Evolutionary conservation across 2,329 filamentous ascomycete genomes (phyloP).

Genomic region (Magnaporthiopsis rhizophila): DNA sequence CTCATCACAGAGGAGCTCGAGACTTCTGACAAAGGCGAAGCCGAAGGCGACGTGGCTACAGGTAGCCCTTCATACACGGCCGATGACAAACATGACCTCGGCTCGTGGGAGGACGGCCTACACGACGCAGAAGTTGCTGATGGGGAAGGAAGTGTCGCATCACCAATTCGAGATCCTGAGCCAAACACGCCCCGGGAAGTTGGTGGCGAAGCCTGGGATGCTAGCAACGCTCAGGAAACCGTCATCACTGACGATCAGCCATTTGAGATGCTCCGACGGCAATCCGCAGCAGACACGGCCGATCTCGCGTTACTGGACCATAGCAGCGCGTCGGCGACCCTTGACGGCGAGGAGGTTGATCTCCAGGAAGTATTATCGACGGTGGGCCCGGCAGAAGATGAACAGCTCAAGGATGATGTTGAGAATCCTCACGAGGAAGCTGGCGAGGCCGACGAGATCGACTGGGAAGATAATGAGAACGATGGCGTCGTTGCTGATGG

Average conservation of each 20-base stretch:
- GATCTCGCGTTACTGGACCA: constrained; percentile 5
- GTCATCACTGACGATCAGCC: background rate
- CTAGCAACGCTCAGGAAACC: background rate
- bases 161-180: background rate
- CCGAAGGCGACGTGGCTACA: background rate
- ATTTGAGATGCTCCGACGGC: constrained; percentile 7
- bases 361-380: constrained; percentile 20
- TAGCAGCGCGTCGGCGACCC: constrained; percentile 23
- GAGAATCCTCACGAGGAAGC: background rate
- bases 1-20: background rate
- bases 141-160: background rate
- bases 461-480: constrained; percentile 29
- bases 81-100: background rate
- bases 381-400: constrained; percentile 15
- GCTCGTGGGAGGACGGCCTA: background rate
- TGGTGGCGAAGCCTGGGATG: background rate
- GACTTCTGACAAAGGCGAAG: background rate
- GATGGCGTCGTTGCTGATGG: constrained; percentile 17
- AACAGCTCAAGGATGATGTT: constrained; percentile 1
- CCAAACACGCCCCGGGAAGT: background rate
- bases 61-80: background rate
- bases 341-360: constrained; percentile 30
- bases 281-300: constrained; percentile 2
- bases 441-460: constrained; percentile 22
- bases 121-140: background rate